Conservation (phyloP, 2,329 filamentous ascomycete species). For the Pseudogymnoascus pannorum region DNA sequence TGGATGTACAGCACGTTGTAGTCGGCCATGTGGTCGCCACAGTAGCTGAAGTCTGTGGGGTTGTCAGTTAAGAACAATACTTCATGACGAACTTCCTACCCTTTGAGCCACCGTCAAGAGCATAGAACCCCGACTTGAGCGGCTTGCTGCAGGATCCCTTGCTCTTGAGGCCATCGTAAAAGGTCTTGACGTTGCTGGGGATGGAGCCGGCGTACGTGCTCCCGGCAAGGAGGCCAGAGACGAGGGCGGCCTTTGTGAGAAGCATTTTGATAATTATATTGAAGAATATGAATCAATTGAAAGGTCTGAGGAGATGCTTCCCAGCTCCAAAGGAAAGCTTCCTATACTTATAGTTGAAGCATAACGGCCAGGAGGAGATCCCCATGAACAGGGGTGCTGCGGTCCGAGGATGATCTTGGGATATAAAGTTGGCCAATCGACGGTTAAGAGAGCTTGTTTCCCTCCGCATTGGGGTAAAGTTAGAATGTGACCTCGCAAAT, state of each 20-base stretch:
- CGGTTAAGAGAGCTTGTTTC: not conserved
- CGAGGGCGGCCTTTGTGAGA: not conserved
- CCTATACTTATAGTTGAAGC: conserved; percentile 5
- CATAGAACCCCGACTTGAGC: conserved; percentile 36
- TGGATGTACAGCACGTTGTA: conserved; percentile 42
- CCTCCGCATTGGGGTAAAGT: not conserved
- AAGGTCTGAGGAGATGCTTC: not conserved
- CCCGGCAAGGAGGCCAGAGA: not conserved
- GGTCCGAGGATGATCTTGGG: not conserved
- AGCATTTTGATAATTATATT: conserved; percentile 3
- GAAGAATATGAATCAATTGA: conserved; percentile 4
- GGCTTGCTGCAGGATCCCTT: conserved; percentile 33
- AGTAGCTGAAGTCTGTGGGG: conserved; percentile 35
- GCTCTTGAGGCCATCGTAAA: conserved; percentile 35
- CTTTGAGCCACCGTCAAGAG: conserved; percentile 30
- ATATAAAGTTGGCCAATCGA: conserved; percentile 1
- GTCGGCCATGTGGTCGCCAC: conserved; percentile 37
- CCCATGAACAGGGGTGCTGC: not conserved
- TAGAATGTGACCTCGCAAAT: not conserved
- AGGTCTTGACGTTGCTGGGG: conserved; percentile 34
- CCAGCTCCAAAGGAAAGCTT: not conserved
- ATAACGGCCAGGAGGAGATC: not conserved
- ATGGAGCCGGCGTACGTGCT: conserved; percentile 24
- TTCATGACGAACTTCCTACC: conserved; percentile 24
- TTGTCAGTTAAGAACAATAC: conserved; percentile 9